Base-by-base conservation (phyloP, 176 grass and related monocot species). In the Metroxylon sagu region DNA sequence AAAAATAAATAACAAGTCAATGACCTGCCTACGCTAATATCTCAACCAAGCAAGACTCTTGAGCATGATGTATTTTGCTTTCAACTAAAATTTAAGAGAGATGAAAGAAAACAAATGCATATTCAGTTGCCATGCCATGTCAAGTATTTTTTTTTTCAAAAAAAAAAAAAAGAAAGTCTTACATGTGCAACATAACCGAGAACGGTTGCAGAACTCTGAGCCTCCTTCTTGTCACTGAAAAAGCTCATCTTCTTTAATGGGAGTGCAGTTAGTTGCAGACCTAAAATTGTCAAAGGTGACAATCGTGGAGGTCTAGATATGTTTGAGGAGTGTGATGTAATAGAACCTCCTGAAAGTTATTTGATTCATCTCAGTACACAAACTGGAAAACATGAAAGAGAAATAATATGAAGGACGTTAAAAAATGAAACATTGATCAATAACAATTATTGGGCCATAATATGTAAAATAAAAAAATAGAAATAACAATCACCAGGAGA, bases 101-200 rank as follows among this genome's bases (percentile, higher is more conserved):
- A 43, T 43, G 35, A 43, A 10, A 14, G 35, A 43, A 43, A 10
- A 43, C 35, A 43, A 43, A 43, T 43, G 35, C 35, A 43, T 43
- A 43, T 43, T 43, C 35, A 14, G 35, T 43, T 14, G 35, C 10
- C 35, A 14, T 7, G 35, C 35, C 35, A 43, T 43, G 35, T 43
- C 35, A 43, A 2, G 8, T 43, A 43, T 2, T 7, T 12, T 3
- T 43, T 39, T 43, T 43, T 43, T 0, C 2, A 14, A 43, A 43
- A 43, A 3, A 43, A 14, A 14, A 14, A 2, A 39, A 14, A 43
- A 43, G 2, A 23, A 6, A 17, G 58, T 72, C 87, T 76, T 89
- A 89, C 93, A 83, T 98, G 88, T 52, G 84, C 78, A 71, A 74
- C 79, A 83, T 83, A 98, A 66, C 93, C 84, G 50, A 98, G 71